Base-by-base conservation (phyloP, 225 moss, liverwort and hornwort species). In the Ulota crispa region DNA sequence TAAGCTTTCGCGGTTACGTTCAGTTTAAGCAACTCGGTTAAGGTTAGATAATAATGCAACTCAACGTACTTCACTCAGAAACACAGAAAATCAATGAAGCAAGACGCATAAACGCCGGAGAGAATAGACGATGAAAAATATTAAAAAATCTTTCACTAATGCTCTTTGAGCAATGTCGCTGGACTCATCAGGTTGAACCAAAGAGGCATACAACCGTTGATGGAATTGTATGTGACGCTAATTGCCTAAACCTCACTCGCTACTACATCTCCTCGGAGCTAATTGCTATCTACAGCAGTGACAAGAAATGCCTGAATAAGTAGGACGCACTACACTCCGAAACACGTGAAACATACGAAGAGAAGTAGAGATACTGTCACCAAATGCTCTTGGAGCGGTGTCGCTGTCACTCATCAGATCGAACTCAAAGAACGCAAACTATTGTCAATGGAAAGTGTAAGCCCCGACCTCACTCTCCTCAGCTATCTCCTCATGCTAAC, bases 241-340 rank as follows among this genome's bases (percentile, higher is more conserved):
- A 9, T 8, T 8, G 39, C 41, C 64, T 47, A 6, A 39, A 72
- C 43, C 43, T 72, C 53, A 10, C 47, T 69, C 60, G 60, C 56
- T 55, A 61, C 54, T 19, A 27, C 41, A 73, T 57, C 27, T 72
- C 72, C 53, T 45, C 50, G 28, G 37, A 24, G 68, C 64, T 50
- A 53, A 76, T 53, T 42, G 77, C 80, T 83, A 86, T 76, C 86
- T 77, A 77, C 66, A 65, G 26, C 66, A n/a, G 32, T 50, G 24
- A 66, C 37, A 66, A 54, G 54, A 67, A 39, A 19, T 12, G 70
- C 36, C 36, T 78, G 55, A 30, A 20, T 59, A 53, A 64, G 26
- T 39, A 67, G 27, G 67, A 66, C 27, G 26, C 78, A 37, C 26
- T 81, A 4, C n/a, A 32, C 68, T 60, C 34, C 59, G 18, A 81